These are phyloP conservation scores for Lecanoromycetidae sp. DNA, from an alignment of 2,329 filamentous ascomycete genomes.

Conservation along the genomic window DNA sequence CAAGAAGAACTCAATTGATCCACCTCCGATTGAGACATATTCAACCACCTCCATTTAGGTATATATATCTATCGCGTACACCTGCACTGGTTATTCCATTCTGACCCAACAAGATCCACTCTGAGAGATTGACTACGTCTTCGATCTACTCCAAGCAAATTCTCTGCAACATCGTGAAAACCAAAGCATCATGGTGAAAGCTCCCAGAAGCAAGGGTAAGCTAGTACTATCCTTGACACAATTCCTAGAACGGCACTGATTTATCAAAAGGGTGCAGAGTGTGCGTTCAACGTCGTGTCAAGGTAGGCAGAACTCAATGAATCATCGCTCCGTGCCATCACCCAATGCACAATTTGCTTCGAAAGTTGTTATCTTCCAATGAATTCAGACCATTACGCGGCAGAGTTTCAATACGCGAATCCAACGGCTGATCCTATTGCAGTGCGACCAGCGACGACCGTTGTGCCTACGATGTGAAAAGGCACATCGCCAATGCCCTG, in stretches of 20 bases:
- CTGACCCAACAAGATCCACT: no score
- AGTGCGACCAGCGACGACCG: conserved; percentile 3
- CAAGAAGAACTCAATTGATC: no score
- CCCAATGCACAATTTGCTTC: no score
- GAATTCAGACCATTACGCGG: not conserved
- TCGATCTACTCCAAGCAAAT: no score
- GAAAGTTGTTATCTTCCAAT: no score
- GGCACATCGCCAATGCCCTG: conserved; percentile 5
- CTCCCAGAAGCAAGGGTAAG: not conserved
- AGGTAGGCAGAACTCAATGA: not conserved
- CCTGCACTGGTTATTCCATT: no score
- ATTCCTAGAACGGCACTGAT: not conserved
- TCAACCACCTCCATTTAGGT: no score
- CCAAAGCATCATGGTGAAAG: not conserved
- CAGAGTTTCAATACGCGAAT: not conserved
- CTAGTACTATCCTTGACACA: not conserved
- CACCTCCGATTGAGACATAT: no score
- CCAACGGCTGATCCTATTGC: not conserved
- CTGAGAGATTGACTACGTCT: no score
- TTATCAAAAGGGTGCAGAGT: not conserved
- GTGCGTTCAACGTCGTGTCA: conserved; percentile 1
- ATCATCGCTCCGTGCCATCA: no score
- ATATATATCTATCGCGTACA: no score
- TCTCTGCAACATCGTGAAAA: no score
- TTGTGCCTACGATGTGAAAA: conserved; percentile 4